Evolutionary conservation across 345 rosid species (phyloP), one percentile per base, ranked within the genome.

Genomic region (Pistacia atlantica): DNA sequence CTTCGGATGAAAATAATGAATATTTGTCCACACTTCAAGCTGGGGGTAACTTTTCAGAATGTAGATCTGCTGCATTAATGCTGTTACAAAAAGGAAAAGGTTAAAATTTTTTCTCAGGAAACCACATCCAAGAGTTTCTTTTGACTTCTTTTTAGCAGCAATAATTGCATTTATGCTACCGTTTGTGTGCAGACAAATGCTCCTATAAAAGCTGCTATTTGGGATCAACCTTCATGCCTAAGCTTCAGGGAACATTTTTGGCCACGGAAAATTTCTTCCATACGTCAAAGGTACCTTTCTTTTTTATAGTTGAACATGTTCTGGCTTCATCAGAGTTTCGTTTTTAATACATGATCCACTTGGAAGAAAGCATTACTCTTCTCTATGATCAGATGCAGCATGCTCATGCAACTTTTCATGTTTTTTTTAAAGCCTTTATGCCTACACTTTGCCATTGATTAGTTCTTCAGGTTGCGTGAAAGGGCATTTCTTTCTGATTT

Each of bases 221-320:
- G 76, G 98, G 99, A 81, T 87, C 99, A 56, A 82, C 85, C 76
- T 95, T 89, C 84, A 87, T 87, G 59, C 97, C 99, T 67, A 85
- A 88, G 79, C 93, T 93, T 72, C 88, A 72, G 83, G 99, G 98
- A 71, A 89, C 83, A 8, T 88, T 95, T 81, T 80, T 95, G 80
- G 99, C 98, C 12, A 93, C 93, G 3, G 97, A 90, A 81, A 93
- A 93, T 76, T 91, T 95, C 82, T 90, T 88, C 87, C 68, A 95
- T 77, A 95, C 99, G 37, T 90, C 97, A 22, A 91, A 91, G 96
- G 99, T 95, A 46, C 59, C 46, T 58, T 20, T 31, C 62, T 17
- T n/a, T 61, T 63, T 42, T 20, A 48, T 37, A 2, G 51, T 25
- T 60, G 56, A 16, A 45, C 65, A 22, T 48, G 0, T 65, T 62